Evolutionary conservation across 1,284 basidiomycete species (phyloP), one percentile per base, ranked within the genome.

Genomic region (Leccinum ponderosum): DNA sequence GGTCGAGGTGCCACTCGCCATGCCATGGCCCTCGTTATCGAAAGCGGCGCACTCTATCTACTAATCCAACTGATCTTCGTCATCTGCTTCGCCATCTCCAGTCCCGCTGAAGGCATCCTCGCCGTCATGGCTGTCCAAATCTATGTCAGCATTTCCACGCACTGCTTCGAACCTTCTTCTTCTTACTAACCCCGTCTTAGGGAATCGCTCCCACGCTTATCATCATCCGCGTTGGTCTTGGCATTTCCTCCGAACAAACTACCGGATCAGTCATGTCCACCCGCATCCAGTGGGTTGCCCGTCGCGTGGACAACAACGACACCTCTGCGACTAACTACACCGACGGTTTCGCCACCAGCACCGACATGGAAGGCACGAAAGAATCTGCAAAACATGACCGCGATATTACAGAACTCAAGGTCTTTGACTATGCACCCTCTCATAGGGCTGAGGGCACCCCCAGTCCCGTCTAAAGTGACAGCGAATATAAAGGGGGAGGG

Each of bases 11-110:
- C 50, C 2, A 61, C 67, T 1, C 66, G 56, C 37, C 66, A 61
- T 20, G 76, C 72, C 20, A 74, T 69, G 56, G 65, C 57, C 52
- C 74, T 81, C 56, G 65, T 80, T 62, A 60, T 80, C 62, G 80
- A 80, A 66, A 76, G 75, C 48, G 80, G 79, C 1, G 65, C 66
- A 55, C 71, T 81, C 35, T 80, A 78, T 63, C 70, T 81, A n/a
- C 56, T 71, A 15, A 68, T 69, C 39, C 80, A 81, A 60, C 63
- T 81, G 54, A 47, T 79, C 35, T 78, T 80, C 35, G 76, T 80
- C 59, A 62, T 76, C 9, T 69, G 80, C 22, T 76, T 77, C 58
- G 72, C 75, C 31, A 55, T 74, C 27, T 42, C 62, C n/a, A 69
- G 73, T 60, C 69, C 73, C 15, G 78, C 79, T 33, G 68, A 75